Conservation (phyloP, 495 filamentous ascomycete species). For the Durotheca rogersii region DNA sequence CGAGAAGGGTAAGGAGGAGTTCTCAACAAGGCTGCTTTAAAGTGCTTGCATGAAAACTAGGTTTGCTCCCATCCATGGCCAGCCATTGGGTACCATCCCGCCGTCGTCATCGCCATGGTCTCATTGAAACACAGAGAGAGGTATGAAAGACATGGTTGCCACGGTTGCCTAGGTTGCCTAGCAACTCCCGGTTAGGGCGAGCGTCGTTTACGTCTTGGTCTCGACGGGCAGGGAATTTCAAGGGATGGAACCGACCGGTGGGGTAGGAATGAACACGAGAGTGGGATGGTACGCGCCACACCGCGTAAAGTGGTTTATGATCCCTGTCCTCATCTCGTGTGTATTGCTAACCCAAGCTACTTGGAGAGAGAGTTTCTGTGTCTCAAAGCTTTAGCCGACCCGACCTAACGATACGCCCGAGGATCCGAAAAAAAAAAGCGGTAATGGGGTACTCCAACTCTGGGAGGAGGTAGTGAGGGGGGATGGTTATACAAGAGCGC, state of each 20-base stretch:
- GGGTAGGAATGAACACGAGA: constrained; percentile 23
- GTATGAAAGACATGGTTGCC: constrained; percentile 34
- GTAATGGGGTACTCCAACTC: too few species aligned
- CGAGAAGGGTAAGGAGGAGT: constrained; percentile 13
- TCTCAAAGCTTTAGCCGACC: constrained; percentile 6
- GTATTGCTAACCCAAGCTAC: constrained; percentile 1
- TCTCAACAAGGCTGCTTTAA: constrained; percentile 31
- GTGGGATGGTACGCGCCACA: constrained; percentile 36
- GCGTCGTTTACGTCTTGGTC: constrained; percentile 19
- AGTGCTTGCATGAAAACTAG: constrained; percentile 41
- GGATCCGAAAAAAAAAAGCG: too few species aligned
- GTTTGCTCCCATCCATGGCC: constrained; percentile 11
- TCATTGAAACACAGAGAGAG: constrained; percentile 10
- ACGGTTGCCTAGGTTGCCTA: too few species aligned
- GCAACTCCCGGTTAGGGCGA: constrained; percentile 35
- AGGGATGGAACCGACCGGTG: constrained; percentile 18
- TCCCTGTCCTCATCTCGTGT: constrained; percentile 20
- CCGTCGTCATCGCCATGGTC: constrained; percentile 6
- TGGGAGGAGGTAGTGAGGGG: too few species aligned
- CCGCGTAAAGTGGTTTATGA: constrained; percentile 41
- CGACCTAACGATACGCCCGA: too few species aligned
- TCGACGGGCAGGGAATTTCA: too few species aligned
- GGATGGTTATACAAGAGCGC: too few species aligned
- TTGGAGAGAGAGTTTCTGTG: constrained; percentile 4
- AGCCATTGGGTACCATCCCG: not conserved